A percentile compares a stretch with the other conserved stretches of the same genome.
Conservation (phyloP, 2,329 filamentous ascomycete species). For the Teratosphaeria viscida region DNA sequence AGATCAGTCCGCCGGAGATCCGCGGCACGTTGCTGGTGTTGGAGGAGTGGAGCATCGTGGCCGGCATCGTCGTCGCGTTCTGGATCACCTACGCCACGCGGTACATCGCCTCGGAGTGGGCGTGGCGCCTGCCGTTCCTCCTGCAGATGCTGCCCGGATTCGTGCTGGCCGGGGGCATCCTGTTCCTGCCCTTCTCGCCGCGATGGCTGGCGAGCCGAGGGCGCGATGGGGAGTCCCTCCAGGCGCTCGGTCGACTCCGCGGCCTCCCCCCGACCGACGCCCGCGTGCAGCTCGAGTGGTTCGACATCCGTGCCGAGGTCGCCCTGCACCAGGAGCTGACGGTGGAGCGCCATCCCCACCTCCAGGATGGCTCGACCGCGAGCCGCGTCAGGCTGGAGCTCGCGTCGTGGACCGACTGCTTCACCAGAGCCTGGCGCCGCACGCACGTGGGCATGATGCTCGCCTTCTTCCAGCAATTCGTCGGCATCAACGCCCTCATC, state of each 20-base stretch:
- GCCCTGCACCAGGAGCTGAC: constrained; percentile 39
- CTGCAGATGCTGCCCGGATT: constrained; percentile 33
- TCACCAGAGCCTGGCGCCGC: constrained; percentile 36
- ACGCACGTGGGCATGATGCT: constrained; percentile 43
- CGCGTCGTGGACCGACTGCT: constrained; percentile 37
- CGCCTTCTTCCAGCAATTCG: constrained; percentile 47
- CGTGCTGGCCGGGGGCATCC: constrained; percentile 21
- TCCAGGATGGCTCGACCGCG: constrained; percentile 15
- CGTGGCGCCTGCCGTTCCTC: constrained; percentile 39
- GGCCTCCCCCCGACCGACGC: constrained; percentile 37
- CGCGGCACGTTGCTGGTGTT: constrained; percentile 37
- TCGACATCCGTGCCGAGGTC: constrained; percentile 44
- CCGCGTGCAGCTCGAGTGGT: constrained; percentile 43
- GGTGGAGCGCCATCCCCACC: constrained; percentile 27
- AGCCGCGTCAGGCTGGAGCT: constrained; percentile 35
- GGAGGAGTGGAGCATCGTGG: constrained; percentile 37
- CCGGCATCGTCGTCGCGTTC: constrained; percentile 39
- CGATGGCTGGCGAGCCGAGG: constrained; percentile 25
- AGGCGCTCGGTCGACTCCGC: constrained; percentile 19
- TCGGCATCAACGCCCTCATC: constrained; percentile 36
- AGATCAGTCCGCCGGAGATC: constrained; percentile 28
- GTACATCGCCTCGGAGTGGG: constrained; percentile 35
- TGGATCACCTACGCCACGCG: constrained; percentile 48
- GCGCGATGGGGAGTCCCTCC: constrained; percentile 22
- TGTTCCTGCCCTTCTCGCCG: constrained; percentile 26